phyloP scores from a whole-genome alignment of 805 yeast genomes.

The Kluyveromyces aestuarii region DNA sequence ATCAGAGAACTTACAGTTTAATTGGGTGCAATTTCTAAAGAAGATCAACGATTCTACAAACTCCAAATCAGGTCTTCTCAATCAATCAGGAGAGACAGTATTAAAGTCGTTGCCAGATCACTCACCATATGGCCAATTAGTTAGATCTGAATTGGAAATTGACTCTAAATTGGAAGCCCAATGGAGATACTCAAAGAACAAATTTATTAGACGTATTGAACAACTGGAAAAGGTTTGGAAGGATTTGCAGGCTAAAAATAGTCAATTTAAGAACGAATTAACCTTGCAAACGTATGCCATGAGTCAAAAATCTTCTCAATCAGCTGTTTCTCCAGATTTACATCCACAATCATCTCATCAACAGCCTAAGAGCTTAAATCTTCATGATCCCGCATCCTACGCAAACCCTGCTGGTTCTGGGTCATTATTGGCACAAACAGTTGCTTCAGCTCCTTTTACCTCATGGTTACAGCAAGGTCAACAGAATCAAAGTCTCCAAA shows the following conservation, averaged over 20 bases:
- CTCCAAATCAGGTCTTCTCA: slow-evolving; percentile 22
- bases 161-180: slow-evolving; percentile 19
- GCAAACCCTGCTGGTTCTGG: background rate
- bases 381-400: slow-evolving; percentile 3
- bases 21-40: slow-evolving; percentile 9
- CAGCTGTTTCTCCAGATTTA: background rate
- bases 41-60: slow-evolving; percentile 16
- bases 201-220: slow-evolving; percentile 14
- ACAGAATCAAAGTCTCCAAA: background rate
- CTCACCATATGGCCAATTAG: slow-evolving; percentile 13
- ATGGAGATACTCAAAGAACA: slow-evolving; percentile 17
- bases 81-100: slow-evolving; percentile 18
- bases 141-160: slow-evolving; percentile 19
- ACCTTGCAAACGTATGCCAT: slow-evolving; percentile 16
- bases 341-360: background rate
- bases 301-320: background rate
- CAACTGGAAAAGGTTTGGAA: slow-evolving; percentile 18
- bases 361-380: background rate
- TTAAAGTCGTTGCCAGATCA: slow-evolving; percentile 16
- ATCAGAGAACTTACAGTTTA: slow-evolving; percentile 3
- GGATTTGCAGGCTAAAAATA: slow-evolving; percentile 16
- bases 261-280: slow-evolving; percentile 14
- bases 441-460: slow-evolving; percentile 2
- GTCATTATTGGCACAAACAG: slow-evolving; percentile 2
- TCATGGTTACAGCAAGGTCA: slow-evolving; percentile 2